phyloP scores from a whole-genome alignment of 176 grass and related monocot genomes.

The Eleusine indica region DNA sequence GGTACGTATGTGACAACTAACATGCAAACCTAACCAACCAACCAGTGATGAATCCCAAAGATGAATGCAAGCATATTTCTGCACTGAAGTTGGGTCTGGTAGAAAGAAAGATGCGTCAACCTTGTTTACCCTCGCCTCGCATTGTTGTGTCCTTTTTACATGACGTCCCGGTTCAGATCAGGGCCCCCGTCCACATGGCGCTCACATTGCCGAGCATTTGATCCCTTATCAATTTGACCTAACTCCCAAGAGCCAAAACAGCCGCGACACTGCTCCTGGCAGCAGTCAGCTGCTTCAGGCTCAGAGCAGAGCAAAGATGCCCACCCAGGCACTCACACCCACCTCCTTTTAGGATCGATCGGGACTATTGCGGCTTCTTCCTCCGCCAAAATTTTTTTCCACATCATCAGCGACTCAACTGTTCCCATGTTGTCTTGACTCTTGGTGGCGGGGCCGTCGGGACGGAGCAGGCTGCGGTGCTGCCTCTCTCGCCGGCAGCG shows the following conservation, averaged over 20 bases:
- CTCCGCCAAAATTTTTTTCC: not conserved
- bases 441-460: conserved; percentile 10
- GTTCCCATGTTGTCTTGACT: not conserved
- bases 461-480: not conserved
- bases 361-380: not conserved
- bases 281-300: not conserved
- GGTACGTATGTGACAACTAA: not conserved
- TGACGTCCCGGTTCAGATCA: not conserved
- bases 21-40: conserved; percentile 34
- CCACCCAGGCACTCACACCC: not conserved
- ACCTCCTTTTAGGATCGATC: too few species aligned
- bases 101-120: too few species aligned
- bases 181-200: not conserved
- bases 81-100: too few species aligned
- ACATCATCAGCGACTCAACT: not conserved
- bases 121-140: not conserved
- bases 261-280: not conserved
- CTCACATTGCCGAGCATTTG: not conserved
- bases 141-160: not conserved
- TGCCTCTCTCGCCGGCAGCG: not conserved
- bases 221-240: not conserved
- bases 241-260: not conserved
- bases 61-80: too few species aligned
- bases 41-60: not conserved
- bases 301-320: not conserved